Base-by-base conservation (phyloP, 1,139 yeast species). In the Suhomyces kunorum region DNA sequence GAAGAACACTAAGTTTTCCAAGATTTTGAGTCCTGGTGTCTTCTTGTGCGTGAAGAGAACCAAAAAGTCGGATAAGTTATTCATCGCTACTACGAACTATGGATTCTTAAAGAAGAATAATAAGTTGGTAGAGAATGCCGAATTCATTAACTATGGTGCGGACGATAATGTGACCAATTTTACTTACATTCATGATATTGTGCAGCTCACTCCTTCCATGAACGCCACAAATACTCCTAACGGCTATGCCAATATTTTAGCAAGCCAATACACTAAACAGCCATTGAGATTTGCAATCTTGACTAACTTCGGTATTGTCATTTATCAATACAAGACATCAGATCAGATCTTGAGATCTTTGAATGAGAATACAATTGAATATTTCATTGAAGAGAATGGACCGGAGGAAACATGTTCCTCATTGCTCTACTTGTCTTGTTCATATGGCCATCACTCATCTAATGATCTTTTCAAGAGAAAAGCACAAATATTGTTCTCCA, bases 341-440 rank as follows among this genome's bases (percentile, higher is more conserved):
- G 90, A 84, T 56, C 78, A 84, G 57, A 76, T 87, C 3, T 75
- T 90, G 50, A 83, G 81, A 55, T 76, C 83, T 7, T 71, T 87
- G 36, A 74, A 80, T 26, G 87, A 83, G 41, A 87, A 81, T 44
- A 63, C 69, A 3, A 61, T 73, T 23, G 76, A 71, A 45, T 69
- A 68, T 47, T 73, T 70, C 50, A 69, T 73, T 35, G 77, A 71
- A 44, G 77, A 71, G 44, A 71, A 72, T 48, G 78, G 78, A 0
- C 71, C 59, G 42, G 78, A 73, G 50, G 98, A 92, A 62, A 81
- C 95, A 2, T 90, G 97, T 56, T 84, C 95, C 0, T 83, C 92
- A 6, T 86, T 96, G 12, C 70, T 92, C 42, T 85, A 85, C 51
- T 79, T 88, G 43, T 86, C 96, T 1, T 86, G 95, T 49, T 81